Percentiles rank a stretch among this genome's conserved stretches.
Evolutionary conservation across 139 green algal species (phyloP).

Genomic region (Spirogloea muscicola): DNA sequence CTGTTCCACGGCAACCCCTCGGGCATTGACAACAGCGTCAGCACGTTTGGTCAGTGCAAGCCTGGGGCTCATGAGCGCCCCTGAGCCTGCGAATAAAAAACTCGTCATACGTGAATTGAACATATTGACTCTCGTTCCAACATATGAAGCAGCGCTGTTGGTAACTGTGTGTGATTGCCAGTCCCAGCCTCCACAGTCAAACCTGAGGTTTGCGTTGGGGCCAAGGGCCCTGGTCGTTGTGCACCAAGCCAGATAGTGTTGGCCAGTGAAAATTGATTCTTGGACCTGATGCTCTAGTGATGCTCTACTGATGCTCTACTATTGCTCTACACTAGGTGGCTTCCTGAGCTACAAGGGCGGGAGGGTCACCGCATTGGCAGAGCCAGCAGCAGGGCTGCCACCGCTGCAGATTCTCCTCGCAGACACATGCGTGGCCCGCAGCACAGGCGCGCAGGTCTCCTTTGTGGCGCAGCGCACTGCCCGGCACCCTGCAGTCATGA

Average conservation of each 20-base stretch:
- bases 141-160: too few relatives aligned
- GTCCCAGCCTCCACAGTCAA: too few relatives aligned
- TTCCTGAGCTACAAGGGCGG: too few relatives aligned
- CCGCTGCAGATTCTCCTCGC: conserved; percentile 32
- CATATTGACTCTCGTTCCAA: not conserved
- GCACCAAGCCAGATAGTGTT: too few relatives aligned
- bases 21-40: conserved; percentile 46
- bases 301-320: too few relatives aligned
- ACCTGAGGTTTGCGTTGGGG: too few relatives aligned
- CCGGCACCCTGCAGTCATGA: conserved; percentile 6
- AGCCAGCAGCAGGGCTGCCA: conserved; percentile 17
- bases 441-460: conserved; percentile 16
- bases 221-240: too few relatives aligned
- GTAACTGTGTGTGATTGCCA: too few relatives aligned
- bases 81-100: not conserved
- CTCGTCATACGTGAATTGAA: not conserved
- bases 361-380: too few relatives aligned
- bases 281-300: too few relatives aligned
- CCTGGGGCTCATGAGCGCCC: not conserved
- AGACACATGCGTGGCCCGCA: conserved; percentile 32
- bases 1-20: conserved; percentile 42
- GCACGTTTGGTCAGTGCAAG: conserved; percentile 30
- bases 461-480: not conserved
- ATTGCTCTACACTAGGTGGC: too few relatives aligned
- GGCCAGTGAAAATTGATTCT: too few relatives aligned